phyloP scores from a whole-genome alignment of 768 basidiomycete species.

The Ephemerocybe angulata region DNA sequence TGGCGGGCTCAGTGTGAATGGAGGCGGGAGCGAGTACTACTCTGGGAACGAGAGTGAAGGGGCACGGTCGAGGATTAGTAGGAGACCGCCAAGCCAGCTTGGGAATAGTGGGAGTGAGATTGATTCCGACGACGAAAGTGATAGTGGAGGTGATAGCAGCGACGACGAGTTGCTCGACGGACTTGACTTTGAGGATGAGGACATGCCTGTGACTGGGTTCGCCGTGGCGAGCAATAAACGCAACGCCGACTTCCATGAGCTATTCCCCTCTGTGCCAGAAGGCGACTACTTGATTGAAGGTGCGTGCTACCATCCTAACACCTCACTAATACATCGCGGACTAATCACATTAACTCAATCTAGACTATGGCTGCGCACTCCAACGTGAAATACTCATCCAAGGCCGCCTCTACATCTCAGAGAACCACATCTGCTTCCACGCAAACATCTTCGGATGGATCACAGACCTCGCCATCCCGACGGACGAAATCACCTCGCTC shows the following conservation, averaged over 20 bases:
- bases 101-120: background rate
- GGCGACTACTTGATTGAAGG: conserved; percentile 98
- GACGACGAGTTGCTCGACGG: conserved; percentile 7
- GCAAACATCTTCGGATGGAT: conserved; percentile 99
- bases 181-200: conserved; percentile 57
- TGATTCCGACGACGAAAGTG: conserved; percentile 10
- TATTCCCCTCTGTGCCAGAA: conserved; percentile 86
- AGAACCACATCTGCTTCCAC: conserved; percentile 99
- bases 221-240: conserved; percentile 94
- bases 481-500: conserved; percentile 78
- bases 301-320: conserved; percentile 36
- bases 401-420: conserved; percentile 93
- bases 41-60: conserved; percentile 10
- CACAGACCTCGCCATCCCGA: conserved; percentile 85
- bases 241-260: conserved; percentile 92
- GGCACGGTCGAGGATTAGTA: background rate
- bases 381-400: conserved; percentile 96
- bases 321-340: conserved; percentile 7
- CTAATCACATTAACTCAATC: background rate
- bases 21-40: conserved; percentile 9
- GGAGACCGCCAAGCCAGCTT: background rate
- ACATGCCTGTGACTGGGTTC: conserved; percentile 93
- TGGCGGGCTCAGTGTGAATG: background rate
- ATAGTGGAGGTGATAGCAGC: conserved; percentile 10
- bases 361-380: conserved; percentile 96